A percentile compares a stretch with the other conserved stretches of the same genome.
Conservation (phyloP, 75 land plant genomes). For the Selaginella tamariscina region DNA sequence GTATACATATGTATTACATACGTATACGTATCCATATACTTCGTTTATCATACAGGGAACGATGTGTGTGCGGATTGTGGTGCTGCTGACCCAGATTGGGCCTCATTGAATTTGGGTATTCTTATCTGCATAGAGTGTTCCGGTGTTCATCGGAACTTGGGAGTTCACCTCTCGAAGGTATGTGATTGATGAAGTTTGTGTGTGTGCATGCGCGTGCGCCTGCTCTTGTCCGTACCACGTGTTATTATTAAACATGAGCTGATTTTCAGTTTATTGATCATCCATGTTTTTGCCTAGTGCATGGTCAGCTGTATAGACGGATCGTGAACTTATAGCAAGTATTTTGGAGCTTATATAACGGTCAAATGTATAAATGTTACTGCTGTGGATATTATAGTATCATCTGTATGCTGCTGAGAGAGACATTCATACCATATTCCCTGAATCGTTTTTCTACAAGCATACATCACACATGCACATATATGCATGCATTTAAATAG, state of each 20-base stretch:
- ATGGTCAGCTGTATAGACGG: too few relatives aligned
- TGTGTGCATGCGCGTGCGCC: constrained; percentile 4
- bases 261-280: neutral
- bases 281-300: neutral
- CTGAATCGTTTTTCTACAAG: too few relatives aligned
- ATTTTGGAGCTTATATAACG: neutral
- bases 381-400: too few relatives aligned
- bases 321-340: too few relatives aligned
- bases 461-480: too few relatives aligned
- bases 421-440: too few relatives aligned
- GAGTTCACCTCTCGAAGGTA: constrained; percentile 97
- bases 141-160: constrained; percentile 90
- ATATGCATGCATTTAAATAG: too few relatives aligned
- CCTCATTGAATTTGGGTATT: constrained; percentile 84
- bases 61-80: constrained; percentile 87
- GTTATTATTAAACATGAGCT: neutral
- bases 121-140: constrained; percentile 91
- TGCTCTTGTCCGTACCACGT: neutral
- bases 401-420: too few relatives aligned
- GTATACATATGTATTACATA: too few relatives aligned
- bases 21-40: too few relatives aligned
- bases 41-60: too few relatives aligned
- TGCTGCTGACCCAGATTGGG: constrained; percentile 92
- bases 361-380: too few relatives aligned
- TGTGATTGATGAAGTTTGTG: neutral